These are phyloP conservation scores for Colletotrichum incanum DNA, from an alignment of 2,329 filamentous ascomycete species.

Conservation along the genomic window DNA sequence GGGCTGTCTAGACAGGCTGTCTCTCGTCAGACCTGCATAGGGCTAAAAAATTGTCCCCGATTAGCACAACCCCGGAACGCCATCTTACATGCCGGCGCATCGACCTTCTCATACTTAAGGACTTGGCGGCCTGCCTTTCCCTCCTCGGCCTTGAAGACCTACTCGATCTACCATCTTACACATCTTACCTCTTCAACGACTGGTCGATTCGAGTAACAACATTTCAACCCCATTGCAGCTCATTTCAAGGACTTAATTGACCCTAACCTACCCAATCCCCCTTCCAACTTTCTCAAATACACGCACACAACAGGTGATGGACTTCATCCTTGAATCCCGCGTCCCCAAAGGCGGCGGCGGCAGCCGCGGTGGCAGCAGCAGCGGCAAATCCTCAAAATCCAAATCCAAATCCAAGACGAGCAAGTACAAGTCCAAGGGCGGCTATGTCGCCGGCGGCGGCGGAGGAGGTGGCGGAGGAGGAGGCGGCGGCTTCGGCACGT, in stretches of 20 bases:
- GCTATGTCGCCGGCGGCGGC: conserved; percentile 16
- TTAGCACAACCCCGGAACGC: background rate
- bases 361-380: conserved; percentile 6
- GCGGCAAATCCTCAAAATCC: conserved; percentile 7
- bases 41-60: background rate
- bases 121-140: conserved; percentile 7
- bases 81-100: background rate
- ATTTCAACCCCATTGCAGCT: background rate
- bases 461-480: conserved; percentile 4
- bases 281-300: background rate
- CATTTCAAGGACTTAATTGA: background rate
- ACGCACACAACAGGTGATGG: background rate
- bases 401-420: conserved; percentile 20
- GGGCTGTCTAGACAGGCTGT: background rate
- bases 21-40: background rate
- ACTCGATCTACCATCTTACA: background rate
- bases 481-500: conserved; percentile 23
- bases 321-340: conserved; percentile 34
- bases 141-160: background rate
- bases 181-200: background rate
- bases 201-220: background rate
- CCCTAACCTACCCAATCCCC: background rate
- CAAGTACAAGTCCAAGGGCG: conserved; percentile 34
- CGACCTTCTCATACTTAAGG: conserved; percentile 6
- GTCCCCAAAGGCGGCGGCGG: conserved; percentile 39